Evolutionary conservation across 441 rosid genomes (phyloP).

Genomic region (Omphalea diandra): DNA sequence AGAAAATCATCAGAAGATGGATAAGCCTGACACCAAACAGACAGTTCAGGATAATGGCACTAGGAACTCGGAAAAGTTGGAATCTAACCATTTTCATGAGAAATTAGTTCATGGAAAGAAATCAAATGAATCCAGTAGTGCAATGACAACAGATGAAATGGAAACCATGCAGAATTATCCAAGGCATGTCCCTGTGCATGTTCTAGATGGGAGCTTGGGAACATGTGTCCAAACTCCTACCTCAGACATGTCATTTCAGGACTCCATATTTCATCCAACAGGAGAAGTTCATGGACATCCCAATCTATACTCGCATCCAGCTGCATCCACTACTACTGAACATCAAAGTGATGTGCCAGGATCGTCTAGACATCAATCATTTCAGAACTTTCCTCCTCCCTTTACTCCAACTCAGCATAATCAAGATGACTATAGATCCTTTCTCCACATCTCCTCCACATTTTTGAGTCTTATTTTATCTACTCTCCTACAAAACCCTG

Average conservation of each 20-base stretch:
- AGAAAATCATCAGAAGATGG: slow-evolving; percentile 37
- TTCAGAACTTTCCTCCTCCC: slow-evolving; percentile 56
- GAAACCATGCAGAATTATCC: slow-evolving; percentile 62
- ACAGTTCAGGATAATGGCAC: slow-evolving; percentile 46
- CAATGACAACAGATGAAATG: slow-evolving; percentile 39
- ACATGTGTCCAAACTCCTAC: slow-evolving; percentile 46
- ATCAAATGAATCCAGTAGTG: slow-evolving; percentile 31
- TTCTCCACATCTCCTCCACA: slow-evolving; percentile 72
- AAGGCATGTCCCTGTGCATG: slow-evolving; percentile 61
- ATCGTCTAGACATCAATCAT: slow-evolving; percentile 48
- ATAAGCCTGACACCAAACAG: slow-evolving; percentile 41
- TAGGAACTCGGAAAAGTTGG: slow-evolving; percentile 45
- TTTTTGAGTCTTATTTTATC: slow-evolving; percentile 82
- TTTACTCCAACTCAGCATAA: slow-evolving; percentile 42
- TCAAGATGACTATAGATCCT: slow-evolving; percentile 69
- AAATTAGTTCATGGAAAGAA: slow-evolving; percentile 37
- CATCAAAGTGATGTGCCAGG: slow-evolving; percentile 38
- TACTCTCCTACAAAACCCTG: slow-evolving; percentile 82
- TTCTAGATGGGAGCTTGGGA: slow-evolving; percentile 56
- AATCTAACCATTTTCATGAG: slow-evolving; percentile 36
- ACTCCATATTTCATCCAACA: slow-evolving; percentile 47
- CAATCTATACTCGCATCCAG: slow-evolving; percentile 45
- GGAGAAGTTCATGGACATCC: slow-evolving; percentile 50
- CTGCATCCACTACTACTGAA: slow-evolving; percentile 59
- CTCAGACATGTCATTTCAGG: slow-evolving; percentile 47